A percentile compares a stretch with the other conserved stretches of the same genome.
Conservation (phyloP, 352 stramenopile genomes). For the Blastocystis sp. region DNA sequence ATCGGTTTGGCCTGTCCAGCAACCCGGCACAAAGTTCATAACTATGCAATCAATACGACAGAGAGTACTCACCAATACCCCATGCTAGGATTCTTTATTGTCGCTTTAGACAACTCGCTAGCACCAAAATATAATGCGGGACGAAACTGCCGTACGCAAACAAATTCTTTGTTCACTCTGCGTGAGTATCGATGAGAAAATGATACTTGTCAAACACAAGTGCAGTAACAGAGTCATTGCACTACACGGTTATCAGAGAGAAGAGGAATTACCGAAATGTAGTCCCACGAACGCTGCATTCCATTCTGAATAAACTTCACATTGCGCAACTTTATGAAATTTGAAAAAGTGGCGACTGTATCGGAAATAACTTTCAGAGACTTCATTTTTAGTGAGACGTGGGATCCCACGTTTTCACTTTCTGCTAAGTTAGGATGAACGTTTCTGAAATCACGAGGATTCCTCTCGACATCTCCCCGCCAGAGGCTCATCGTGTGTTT, state of each 20-base stretch:
- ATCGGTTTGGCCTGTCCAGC: background rate
- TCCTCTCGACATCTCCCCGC: background rate
- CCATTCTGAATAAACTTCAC: slow-evolving; percentile 55
- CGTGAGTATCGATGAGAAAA: background rate
- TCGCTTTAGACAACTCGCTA: slow-evolving; percentile 9
- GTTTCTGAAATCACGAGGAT: background rate
- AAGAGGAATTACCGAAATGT: background rate
- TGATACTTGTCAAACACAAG: slow-evolving; percentile 34
- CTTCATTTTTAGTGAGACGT: background rate
- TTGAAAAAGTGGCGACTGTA: background rate
- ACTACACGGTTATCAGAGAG: background rate
- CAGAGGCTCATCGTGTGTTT: background rate
- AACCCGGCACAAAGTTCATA: slow-evolving; percentile 40
- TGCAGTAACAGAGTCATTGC: slow-evolving; percentile 23
- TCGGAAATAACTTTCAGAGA: slow-evolving; percentile 1
- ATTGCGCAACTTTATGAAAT: slow-evolving; percentile 22
- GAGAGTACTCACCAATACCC: background rate
- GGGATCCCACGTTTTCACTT: background rate
- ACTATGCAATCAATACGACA: background rate
- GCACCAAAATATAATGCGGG: slow-evolving; percentile 38
- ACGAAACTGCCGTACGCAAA: slow-evolving; percentile 8
- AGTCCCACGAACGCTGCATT: slow-evolving; percentile 23
- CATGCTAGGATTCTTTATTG: slow-evolving; percentile 7
- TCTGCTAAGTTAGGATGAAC: background rate
- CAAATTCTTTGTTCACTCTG: slow-evolving; percentile 42